Evolutionary conservation across 306 rosid genomes (phyloP), one percentile per base, ranked within the genome.

Genomic region (Argentina anserina): DNA sequence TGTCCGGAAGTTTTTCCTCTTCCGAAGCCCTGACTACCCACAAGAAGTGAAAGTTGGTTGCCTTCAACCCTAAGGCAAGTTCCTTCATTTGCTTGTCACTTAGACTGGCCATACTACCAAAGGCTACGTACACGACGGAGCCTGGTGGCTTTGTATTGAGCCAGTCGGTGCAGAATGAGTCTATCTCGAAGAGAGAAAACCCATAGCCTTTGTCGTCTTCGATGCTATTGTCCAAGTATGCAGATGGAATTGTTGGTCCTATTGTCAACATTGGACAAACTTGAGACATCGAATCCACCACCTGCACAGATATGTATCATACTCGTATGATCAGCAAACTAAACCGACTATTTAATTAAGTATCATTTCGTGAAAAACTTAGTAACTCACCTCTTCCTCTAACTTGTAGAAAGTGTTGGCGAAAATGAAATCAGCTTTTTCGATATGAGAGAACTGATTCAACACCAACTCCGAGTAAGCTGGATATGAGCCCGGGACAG

Each of bases 331-430:
- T 33, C 36, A 33, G 36, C 20, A 20, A 14, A 21, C 17, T 14
- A 18, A 47, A 18, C 17, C 53, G 17, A 18, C 18, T 6, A 7
- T 25, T 49, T 52, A n/a, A 13, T 52, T 6, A 0, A 7, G n/a
- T 8, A 7, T 50, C 25, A 52, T 21, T 52, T 52, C 29, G 4
- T 9, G 59, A 6, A 52, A 52, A 52, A 9, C 3, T 52, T n/a
- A 52, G 59, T 21, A 21, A 39, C 64, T 8, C 5, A 87, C 94
- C 94, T 83, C 76, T 26, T 75, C 69, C 78, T 90, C 97, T 4
- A 87, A 84, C 83, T 80, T 75, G 73, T 86, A 75, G 81, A 88
- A 80, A 37, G 94, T 78, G 62, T 86, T 90, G 83, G 84, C 86
- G 67, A 90, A 84, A 65, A 82, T 2, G 56, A 80, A 53, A 76